These are phyloP conservation scores for Candolleomyces eurysporus DNA, from an alignment of 768 basidiomycete species.

Conservation along the genomic window DNA sequence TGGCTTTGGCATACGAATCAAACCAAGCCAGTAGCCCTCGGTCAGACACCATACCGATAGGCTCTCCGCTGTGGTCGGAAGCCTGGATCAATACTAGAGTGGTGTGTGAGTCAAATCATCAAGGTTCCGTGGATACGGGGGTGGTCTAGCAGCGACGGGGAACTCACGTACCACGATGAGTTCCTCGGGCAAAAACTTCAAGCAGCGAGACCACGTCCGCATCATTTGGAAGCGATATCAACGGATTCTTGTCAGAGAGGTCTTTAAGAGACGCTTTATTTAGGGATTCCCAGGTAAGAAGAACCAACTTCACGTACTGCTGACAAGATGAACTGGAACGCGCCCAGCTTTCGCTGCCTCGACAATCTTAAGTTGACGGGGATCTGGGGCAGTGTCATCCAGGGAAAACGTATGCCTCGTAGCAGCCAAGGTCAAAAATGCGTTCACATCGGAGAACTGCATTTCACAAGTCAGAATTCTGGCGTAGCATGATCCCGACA, in stretches of 20 bases:
- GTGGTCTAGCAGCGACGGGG: background rate
- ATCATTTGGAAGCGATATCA: slow-evolving; percentile 59
- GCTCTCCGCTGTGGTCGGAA: slow-evolving; percentile 39
- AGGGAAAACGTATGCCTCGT: slow-evolving; percentile 66
- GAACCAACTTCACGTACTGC: slow-evolving; percentile 51
- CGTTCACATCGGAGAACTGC: slow-evolving; percentile 83
- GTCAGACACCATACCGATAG: slow-evolving; percentile 76
- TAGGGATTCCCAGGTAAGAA: background rate
- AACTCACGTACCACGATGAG: slow-evolving; percentile 51
- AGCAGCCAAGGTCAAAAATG: slow-evolving; percentile 82
- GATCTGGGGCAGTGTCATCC: slow-evolving; percentile 58
- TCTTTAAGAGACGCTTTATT: slow-evolving; percentile 41
- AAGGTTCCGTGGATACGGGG: background rate
- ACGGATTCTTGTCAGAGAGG: slow-evolving; percentile 81
- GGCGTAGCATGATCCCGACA: background rate
- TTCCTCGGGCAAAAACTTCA: slow-evolving; percentile 64
- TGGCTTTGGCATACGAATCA: slow-evolving; percentile 48
- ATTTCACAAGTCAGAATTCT: background rate
- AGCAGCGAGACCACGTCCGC: slow-evolving; percentile 65
- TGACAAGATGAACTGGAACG: slow-evolving; percentile 73
- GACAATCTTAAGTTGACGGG: slow-evolving; percentile 66
- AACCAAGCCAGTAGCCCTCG: slow-evolving; percentile 71
- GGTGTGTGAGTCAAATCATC: background rate
- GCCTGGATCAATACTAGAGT: slow-evolving; percentile 55
- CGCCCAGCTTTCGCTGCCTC: slow-evolving; percentile 70